Base-by-base conservation (phyloP, 805 yeast genomes). In the Teunomyces panamensis region DNA sequence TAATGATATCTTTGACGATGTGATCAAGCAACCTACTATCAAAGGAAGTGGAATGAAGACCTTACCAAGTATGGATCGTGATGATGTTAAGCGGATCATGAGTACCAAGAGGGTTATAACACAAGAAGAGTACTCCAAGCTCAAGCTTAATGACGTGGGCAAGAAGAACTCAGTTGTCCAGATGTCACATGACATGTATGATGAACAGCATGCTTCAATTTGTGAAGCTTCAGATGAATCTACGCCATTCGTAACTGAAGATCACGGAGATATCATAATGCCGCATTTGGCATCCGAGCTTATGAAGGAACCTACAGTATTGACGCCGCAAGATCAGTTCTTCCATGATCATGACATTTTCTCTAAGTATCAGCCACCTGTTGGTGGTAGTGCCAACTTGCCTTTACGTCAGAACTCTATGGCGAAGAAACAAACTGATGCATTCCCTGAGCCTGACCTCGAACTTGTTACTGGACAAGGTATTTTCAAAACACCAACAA, bases 41-140 rank as follows among this genome's bases (percentile, higher is more conserved):
- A 66, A 63, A 48, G 58, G 74, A n/a, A 60, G 58, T 28, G 79
- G 79, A 11, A 74, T 75, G 78, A 73, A 68, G 48, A 74, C 78
- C 2, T 64, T 74, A 41, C 79, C 80, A 42, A 74, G 78, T 52
- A 75, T 75, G 78, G 77, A 74, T 49, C 61, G 66, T 11, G 71
- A 71, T 39, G 79, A 75, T 46, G 73, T 75, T 8, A 65, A 69
- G 52, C 62, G 65, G 48, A 73, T 75, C 30, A 56, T 71, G 56
- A 65, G 58, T 48, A 60, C 63, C 45, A 72, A 71, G 47, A 60
- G 64, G 33, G 68, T 67, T 7, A 64, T 73, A 37, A 64, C 70
- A 7, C 73, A 70, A 44, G 75, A 72, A 30, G 78, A 72, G 44
- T 71, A 69, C 48, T 53, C 71, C 2, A 58, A 61, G 16, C 54